Conservation (phyloP, 805 yeast species). For the Hanseniaspora occidentalis region DNA sequence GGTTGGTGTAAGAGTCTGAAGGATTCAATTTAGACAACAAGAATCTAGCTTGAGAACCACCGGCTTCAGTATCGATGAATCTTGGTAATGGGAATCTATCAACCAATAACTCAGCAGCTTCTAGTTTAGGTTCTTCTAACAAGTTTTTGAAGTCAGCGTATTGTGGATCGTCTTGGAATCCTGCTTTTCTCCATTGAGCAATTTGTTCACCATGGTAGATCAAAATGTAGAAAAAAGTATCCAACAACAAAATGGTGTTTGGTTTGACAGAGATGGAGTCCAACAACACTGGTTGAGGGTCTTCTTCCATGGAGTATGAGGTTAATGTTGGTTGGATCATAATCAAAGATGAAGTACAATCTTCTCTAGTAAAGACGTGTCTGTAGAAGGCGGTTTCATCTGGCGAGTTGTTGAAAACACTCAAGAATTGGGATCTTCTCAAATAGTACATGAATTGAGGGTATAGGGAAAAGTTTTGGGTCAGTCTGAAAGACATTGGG, state of each 20-base stretch:
- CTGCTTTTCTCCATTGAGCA: conserved; percentile 92
- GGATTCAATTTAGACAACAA: conserved; percentile 91
- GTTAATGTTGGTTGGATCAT: conserved; percentile 98
- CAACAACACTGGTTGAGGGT: conserved; percentile 81
- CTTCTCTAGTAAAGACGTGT: conserved; percentile 84
- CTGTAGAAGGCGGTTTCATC: conserved; percentile 97
- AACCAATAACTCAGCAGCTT: conserved; percentile 80
- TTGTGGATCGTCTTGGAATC: conserved; percentile 84
- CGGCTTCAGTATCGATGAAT: conserved; percentile 94
- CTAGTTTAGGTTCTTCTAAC: conserved; percentile 79
- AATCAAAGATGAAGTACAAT: conserved; percentile 80
- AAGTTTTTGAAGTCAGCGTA: conserved; percentile 79
- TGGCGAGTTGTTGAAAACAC: conserved; percentile 94
- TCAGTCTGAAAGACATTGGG: conserved; percentile 66
- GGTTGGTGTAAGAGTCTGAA: conserved; percentile 62
- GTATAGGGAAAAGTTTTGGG: conserved; percentile 72
- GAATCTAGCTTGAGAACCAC: conserved; percentile 97
- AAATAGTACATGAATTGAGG: conserved; percentile 95
- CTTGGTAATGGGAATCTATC: conserved; percentile 97
- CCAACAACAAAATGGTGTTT: conserved; percentile 75
- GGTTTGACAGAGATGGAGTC: conserved; percentile 90
- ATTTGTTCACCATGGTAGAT: conserved; percentile 92
- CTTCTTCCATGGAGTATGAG: conserved; percentile 70
- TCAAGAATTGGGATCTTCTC: conserved; percentile 91
- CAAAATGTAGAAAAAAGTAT: conserved; percentile 92